A percentile compares a stretch with the other conserved stretches of the same genome.
These are phyloP conservation scores for Fusarium guadeloupense DNA, from an alignment of 2,329 filamentous ascomycete genomes.

Conservation along the genomic window DNA sequence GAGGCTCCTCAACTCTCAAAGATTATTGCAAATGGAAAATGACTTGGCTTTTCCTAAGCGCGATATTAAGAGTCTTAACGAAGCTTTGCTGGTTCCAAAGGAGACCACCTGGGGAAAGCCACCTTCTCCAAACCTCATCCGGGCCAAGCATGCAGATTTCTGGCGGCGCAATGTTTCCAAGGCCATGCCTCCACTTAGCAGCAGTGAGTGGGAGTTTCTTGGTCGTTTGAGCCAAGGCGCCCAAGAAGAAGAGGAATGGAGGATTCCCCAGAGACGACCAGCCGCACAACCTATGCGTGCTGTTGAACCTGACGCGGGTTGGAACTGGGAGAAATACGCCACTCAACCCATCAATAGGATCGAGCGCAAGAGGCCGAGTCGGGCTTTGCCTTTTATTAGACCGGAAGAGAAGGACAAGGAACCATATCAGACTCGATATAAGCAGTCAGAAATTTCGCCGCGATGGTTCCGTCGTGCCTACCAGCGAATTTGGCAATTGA, in stretches of 20 bases:
- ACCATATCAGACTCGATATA: conserved; percentile 49
- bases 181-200: conserved; percentile 63
- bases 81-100: conserved; percentile 50
- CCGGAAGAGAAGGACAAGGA: conserved; percentile 45
- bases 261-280: conserved; percentile 48
- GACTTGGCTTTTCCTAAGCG: conserved; percentile 41
- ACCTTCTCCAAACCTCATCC: conserved; percentile 49
- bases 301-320: conserved; percentile 22
- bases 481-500: conserved; percentile 55
- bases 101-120: conserved; percentile 62
- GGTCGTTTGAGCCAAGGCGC: conserved; percentile 56
- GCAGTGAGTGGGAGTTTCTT: conserved; percentile 65
- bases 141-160: conserved; percentile 57
- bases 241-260: conserved; percentile 50
- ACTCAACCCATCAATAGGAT: conserved; percentile 50
- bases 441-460: conserved; percentile 47
- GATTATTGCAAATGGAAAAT: conserved; percentile 42
- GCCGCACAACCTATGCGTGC: conserved; percentile 19
- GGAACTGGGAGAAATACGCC: conserved; percentile 57
- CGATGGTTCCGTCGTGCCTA: conserved; percentile 61
- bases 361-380: conserved; percentile 50
- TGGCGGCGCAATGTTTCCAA: conserved; percentile 58
- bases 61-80: conserved; percentile 46
- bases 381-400: conserved; percentile 35
- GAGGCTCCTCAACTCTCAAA: conserved; percentile 55